Evolutionary conservation across 1,139 yeast genomes (phyloP).

Genomic region (Sugiyamaella paludigena): DNA sequence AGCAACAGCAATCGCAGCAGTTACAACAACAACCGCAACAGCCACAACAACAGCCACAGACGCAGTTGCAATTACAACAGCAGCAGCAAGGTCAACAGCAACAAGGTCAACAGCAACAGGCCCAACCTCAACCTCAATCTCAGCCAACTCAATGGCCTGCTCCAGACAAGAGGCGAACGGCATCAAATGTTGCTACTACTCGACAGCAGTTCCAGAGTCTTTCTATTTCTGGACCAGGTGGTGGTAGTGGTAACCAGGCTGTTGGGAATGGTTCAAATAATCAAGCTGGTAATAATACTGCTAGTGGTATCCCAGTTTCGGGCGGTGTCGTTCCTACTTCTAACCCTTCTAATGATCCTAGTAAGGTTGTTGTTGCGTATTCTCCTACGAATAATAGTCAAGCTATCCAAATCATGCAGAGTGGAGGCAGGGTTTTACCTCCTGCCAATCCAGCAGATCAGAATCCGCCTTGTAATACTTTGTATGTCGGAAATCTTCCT

Average conservation of each 20-base stretch:
- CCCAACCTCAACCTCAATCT: slow-evolving; percentile 16
- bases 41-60: slow-evolving; percentile 8
- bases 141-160: slow-evolving; percentile 16
- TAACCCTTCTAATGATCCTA: slow-evolving; percentile 18
- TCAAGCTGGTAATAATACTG: slow-evolving; percentile 7
- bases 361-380: slow-evolving; percentile 34
- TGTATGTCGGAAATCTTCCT: slow-evolving; percentile 94
- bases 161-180: slow-evolving; percentile 14
- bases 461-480: slow-evolving; percentile 96
- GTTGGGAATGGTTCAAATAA: background rate
- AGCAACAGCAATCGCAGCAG: slow-evolving; percentile 4
- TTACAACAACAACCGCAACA: slow-evolving; percentile 1
- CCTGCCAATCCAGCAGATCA: slow-evolving; percentile 99
- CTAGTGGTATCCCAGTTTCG: slow-evolving; percentile 7
- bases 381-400: slow-evolving; percentile 36
- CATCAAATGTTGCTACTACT: slow-evolving; percentile 12
- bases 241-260: slow-evolving; percentile 8
- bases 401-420: slow-evolving; percentile 37
- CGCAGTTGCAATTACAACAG: slow-evolving; percentile 14
- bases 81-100: background rate
- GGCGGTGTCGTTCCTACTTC: background rate
- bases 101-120: too few relatives aligned
- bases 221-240: slow-evolving; percentile 14
- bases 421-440: slow-evolving; percentile 62
- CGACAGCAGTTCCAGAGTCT: slow-evolving; percentile 19